Base-by-base conservation (phyloP, 2,329 filamentous ascomycete genomes). In the Ceratocystis eucalypticola region DNA sequence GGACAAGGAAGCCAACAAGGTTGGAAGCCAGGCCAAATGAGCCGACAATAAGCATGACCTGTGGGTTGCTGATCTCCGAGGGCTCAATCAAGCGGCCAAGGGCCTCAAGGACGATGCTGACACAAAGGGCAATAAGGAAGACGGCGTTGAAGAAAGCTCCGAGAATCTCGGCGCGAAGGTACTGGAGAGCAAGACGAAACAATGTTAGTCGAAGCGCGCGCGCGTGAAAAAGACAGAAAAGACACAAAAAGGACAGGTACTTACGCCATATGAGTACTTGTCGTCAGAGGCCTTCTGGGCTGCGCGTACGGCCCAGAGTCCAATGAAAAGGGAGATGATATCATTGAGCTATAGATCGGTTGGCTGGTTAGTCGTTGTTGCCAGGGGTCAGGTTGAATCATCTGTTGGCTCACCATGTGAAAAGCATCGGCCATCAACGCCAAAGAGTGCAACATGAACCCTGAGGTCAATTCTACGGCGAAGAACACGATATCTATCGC, bases 61-160 rank as follows among this genome's bases (percentile, higher is more conserved):
- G 83, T 1, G 94, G 92, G 72, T 96, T 90, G 63, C 80, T 80
- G 72, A 99, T 92, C 74, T 89, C 85, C 72, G 93, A 92, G 6
- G 92, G 91, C 72, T 97, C 91, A 73, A 97, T 82, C 71, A 99
- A 88, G 73, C 94, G 88, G 72, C 92, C 91, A 68, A 96, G 83
- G 17, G 94, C 94, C 76, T 99, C 94, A 72, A 99, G 86, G 73
- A 97, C 89, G 76, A 99, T 99, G 63, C 93, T 95, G 66, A 99
- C 81, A 77, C 94, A 99, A 7, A 99, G 84, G 6, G 94, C 94
- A 73, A 99, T 94, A 57, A 99, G 82, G 79, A 99, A 99, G 59
- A 97, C 93, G 70, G 94, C 94, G 73, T 99, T 99, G 77, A 97
- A 90, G 71, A 97, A 87, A 61, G 94, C 94, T 73, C 94, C 94